These are phyloP conservation scores for Pseudogymnoascus sp. DNA, from an alignment of 2,329 filamentous ascomycete species.

Conservation along the genomic window DNA sequence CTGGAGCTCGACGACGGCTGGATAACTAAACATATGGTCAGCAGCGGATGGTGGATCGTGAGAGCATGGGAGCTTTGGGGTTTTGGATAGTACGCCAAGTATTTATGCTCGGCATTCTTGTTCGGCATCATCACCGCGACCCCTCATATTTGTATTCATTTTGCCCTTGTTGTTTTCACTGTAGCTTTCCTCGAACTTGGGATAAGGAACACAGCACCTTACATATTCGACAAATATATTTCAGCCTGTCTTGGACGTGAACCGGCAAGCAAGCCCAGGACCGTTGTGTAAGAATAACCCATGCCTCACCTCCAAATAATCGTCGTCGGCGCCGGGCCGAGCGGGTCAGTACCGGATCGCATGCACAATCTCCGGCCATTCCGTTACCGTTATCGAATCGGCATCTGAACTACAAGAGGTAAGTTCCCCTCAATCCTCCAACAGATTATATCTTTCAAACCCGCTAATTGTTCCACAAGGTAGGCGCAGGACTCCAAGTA, in stretches of 20 bases:
- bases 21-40: neutral
- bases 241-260: neutral
- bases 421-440: conserved; percentile 19
- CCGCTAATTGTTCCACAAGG: conserved; percentile 40
- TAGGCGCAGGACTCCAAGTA: conserved; percentile 29
- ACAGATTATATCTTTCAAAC: conserved; percentile 37
- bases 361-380: conserved; percentile 28
- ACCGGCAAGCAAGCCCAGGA: neutral
- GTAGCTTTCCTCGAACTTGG: neutral
- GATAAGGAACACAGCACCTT: neutral
- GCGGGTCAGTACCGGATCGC: no score
- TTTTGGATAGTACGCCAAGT: neutral
- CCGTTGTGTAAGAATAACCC: neutral
- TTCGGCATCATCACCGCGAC: neutral
- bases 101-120: neutral
- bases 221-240: neutral
- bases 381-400: conserved; percentile 37
- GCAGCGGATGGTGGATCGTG: neutral
- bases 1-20: neutral
- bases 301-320: conserved; percentile 30
- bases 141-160: neutral
- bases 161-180: neutral
- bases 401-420: conserved; percentile 37
- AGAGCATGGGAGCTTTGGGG: neutral
- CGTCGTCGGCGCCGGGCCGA: conserved; percentile 50